Evolutionary conservation across 305 asterid species (phyloP), one percentile per base, ranked within the genome.

Genomic region (Stenogyne calaminthoides): DNA sequence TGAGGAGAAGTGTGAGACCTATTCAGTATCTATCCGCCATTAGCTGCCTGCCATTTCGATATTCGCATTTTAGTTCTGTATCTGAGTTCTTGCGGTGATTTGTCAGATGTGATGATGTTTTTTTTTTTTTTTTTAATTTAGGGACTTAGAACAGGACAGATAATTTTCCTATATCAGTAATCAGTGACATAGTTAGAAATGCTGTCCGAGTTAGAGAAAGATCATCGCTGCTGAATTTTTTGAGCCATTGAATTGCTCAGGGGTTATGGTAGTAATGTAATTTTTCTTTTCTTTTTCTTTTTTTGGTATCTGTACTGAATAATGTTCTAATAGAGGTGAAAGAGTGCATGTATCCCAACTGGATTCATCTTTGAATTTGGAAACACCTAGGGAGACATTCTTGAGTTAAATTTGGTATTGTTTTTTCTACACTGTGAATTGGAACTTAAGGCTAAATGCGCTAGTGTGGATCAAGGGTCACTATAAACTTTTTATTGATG

Each of bases 181-280:
- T 8, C 29, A 22, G 51, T 56, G 40, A 29, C 69, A 42, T 32
- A 65, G 46, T 15, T 64, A 62, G 39, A 52, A 64, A 16, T 10
- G 46, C 39, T 63, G 34, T 22, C 19, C 52, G 61, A 55, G 57
- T 42, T 18, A 16, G 19, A 16, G 29, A 9, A 49, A 47, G 34
- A 22, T 59, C 20, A 27, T 34, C 56, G 27, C 10, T 49, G 19
- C 34, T 56, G 69, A 42, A 10, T 27, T 8, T 22, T 61, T n/a
- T 54, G 67, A 66, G 60, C 72, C 72, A 65, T 40, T 72, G 51
- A 79, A 27, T 40, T 49, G 11, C 40, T 14, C 49, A 36, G 34
- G 39, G 37, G 42, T 34, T 64, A 51, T 10, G 46, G 8, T 29
- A 51, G 4, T 34, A 3, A 32, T 49, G 19, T 42, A 44, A 20